phyloP scores from a whole-genome alignment of 2,329 filamentous ascomycete genomes.

The Nakataea oryzae region DNA sequence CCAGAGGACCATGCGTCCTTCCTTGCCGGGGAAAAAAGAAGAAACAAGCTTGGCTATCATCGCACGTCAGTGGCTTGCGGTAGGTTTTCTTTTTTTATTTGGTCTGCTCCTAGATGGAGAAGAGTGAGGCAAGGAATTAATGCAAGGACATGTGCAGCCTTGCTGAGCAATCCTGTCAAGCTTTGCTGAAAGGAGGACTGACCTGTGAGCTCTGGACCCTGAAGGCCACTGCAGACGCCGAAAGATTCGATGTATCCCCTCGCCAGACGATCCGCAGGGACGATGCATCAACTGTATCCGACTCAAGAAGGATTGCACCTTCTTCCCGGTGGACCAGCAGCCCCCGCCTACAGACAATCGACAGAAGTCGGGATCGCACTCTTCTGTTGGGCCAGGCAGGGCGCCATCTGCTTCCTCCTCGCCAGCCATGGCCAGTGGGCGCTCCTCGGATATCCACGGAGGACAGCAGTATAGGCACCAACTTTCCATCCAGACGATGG shows the following conservation, averaged over 20 bases:
- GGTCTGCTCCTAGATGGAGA: not conserved
- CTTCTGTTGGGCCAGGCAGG: slow-evolving; percentile 24
- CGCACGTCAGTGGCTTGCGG: slow-evolving; percentile 90
- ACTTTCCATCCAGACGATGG: slow-evolving; percentile 33
- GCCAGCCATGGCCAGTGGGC: slow-evolving; percentile 31
- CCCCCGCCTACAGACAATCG: slow-evolving; percentile 37
- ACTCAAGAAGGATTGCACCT: slow-evolving; percentile 89
- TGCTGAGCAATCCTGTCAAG: not conserved
- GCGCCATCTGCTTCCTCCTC: slow-evolving; percentile 36
- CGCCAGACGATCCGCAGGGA: slow-evolving; percentile 59
- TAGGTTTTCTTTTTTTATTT: slow-evolving; percentile 43
- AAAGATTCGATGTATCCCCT: slow-evolving; percentile 84
- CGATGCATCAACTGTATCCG: slow-evolving; percentile 90
- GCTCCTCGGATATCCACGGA: slow-evolving; percentile 28
- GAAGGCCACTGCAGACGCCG: slow-evolving; percentile 82
- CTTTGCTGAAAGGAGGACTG: not conserved
- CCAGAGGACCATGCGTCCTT: slow-evolving; percentile 20
- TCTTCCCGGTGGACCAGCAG: slow-evolving; percentile 77
- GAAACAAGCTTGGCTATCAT: slow-evolving; percentile 93
- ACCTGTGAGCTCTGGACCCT: slow-evolving; percentile 6
- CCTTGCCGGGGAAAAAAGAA: slow-evolving; percentile 40
- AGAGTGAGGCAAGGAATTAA: not conserved
- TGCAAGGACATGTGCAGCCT: not conserved
- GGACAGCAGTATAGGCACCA: slow-evolving; percentile 28
- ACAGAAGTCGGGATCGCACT: slow-evolving; percentile 28